Base-by-base conservation (phyloP, 148 eudicot genomes). In the Chenopodium suecicum region DNA sequence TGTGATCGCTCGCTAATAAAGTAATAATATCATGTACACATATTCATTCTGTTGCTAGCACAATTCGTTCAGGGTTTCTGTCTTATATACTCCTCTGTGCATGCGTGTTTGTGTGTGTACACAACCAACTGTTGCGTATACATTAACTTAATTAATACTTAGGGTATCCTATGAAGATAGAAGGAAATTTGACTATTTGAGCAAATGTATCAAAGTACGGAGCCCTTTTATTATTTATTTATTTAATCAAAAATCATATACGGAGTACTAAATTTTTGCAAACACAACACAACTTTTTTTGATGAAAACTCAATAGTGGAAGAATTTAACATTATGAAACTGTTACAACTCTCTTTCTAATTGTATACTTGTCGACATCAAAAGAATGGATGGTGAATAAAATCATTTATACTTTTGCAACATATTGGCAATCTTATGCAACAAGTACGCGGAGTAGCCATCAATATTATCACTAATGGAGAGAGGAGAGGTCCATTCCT, bases 401-500 rank as follows among this genome's bases (percentile, higher is more conserved):
- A 80, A 70, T 79, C 79, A 83, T 20, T 67, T 6, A 60, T 80
- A 77, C 63, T 67, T 72, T 17, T 37, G 54, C 72, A 86, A 32
- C 90, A 95, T 69, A 71, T 67, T 78, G 22, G 88, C 90, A 75
- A 95, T 87, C 86, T 89, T 88, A 63, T 80, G 88, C 79, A 93
- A 78, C 75, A 92, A 47, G n/a, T 74, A 69, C 46, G 87, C 81
- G 31, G 91, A 86, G 34, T 86, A 84, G 31, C 65, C 83, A 75
- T 80, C 79, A 68, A 54, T 81, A 34, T 80, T 83, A 2, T 81
- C 77, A 74, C 78, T 84, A 41, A 66, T 25, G 16, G 88, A 65
- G 27, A 62, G 84, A 69, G 97, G 94, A 4, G 90, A 86, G 41
- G 89, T 89, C 94, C 92, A 92, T 85, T 92, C 86, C 83, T 94